Evolutionary conservation across 805 yeast genomes (phyloP).

Genomic region (Yarrowia yakushimensis): DNA sequence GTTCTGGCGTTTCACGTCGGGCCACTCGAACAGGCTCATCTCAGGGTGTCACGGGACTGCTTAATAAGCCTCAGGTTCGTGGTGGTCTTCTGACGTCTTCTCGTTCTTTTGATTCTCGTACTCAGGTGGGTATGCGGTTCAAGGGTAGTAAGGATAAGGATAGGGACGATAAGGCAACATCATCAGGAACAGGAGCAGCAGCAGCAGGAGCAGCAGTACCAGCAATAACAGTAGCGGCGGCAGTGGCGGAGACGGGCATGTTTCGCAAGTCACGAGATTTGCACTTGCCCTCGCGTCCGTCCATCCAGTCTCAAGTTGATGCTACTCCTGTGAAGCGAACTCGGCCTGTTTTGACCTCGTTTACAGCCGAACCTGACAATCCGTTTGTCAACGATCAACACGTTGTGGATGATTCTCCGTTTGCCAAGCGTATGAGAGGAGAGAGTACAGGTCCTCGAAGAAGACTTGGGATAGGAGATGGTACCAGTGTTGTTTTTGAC

Average conservation of each 20-base stretch:
- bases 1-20: neutral
- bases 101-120: neutral
- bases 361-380: slow-evolving; percentile 3
- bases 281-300: neutral
- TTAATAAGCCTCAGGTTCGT: neutral
- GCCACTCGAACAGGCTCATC: neutral
- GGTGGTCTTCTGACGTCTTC: slow-evolving; percentile 1
- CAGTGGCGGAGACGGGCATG: neutral
- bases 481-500: neutral
- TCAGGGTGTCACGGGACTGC: neutral
- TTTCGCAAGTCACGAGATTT: neutral
- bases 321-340: slow-evolving; percentile 13
- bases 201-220: too few species aligned
- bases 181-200: too few species aligned
- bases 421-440: slow-evolving; percentile 14
- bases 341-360: neutral
- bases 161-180: too few species aligned
- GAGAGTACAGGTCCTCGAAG: neutral
- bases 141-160: neutral
- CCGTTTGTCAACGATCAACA: neutral
- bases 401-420: slow-evolving; percentile 3
- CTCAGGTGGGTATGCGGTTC: slow-evolving; percentile 3
- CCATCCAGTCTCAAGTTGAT: neutral
- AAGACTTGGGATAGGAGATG: neutral
- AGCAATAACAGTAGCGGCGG: too few species aligned